phyloP scores from a whole-genome alignment of 2,329 filamentous ascomycete genomes.

The Talaromyces funiculosus region DNA sequence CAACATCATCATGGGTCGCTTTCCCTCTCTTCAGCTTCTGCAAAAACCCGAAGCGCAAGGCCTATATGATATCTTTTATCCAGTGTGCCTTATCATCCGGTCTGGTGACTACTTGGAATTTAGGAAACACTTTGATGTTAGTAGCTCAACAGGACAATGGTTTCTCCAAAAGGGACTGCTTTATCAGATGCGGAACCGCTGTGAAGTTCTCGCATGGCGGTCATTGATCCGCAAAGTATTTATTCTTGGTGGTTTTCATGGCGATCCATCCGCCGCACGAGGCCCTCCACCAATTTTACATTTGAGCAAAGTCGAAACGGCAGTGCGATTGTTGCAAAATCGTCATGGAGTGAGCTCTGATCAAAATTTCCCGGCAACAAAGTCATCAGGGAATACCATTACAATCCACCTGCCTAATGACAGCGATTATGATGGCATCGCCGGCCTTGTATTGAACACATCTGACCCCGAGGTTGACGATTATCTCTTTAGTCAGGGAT shows the following conservation, averaged over 20 bases:
- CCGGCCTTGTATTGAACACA: conserved; percentile 12
- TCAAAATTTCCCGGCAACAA: conserved; percentile 7
- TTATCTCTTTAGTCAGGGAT: conserved; percentile 29
- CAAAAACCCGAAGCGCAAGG: conserved; percentile 63
- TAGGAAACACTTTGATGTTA: conserved; percentile 58
- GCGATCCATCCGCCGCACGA: conserved; percentile 43
- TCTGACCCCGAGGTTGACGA: conserved; percentile 27
- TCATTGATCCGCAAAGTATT: conserved; percentile 74
- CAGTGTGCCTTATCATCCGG: conserved; percentile 66
- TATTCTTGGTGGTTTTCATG: conserved; percentile 68
- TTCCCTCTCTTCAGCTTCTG: conserved; percentile 65
- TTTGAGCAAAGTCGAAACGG: conserved; percentile 60
- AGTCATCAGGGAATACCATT: conserved; percentile 15
- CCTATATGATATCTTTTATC: conserved; percentile 62
- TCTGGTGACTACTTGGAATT: conserved; percentile 70
- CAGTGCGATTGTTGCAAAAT: conserved; percentile 59
- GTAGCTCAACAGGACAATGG: conserved; percentile 58
- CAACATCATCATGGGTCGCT: conserved; percentile 78
- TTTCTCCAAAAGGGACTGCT: conserved; percentile 71
- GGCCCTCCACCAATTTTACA: conserved; percentile 66
- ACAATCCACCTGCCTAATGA: conserved; percentile 28
- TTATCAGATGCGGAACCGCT: conserved; percentile 67
- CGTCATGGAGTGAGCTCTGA: conserved; percentile 19
- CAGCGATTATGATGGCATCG: conserved; percentile 27
- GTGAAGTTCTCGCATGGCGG: conserved; percentile 79